Base-by-base conservation (phyloP, 1,284 basidiomycete genomes). In the Papiliotrema laurentii region DNA sequence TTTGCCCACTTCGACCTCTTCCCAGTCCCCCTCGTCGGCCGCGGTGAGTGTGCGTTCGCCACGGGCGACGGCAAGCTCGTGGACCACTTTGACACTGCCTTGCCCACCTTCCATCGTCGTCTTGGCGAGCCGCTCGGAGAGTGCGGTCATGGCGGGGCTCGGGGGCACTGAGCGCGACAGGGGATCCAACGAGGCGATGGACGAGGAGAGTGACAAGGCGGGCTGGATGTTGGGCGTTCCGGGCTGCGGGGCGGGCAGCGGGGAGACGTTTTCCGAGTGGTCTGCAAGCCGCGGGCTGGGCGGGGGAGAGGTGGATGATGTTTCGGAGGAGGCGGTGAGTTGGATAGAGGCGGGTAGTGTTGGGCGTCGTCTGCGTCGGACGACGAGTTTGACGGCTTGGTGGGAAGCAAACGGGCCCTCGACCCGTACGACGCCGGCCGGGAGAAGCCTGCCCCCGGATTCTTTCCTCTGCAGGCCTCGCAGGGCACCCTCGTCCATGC, bases 351-450 rank as follows among this genome's bases (percentile, higher is more conserved):
- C 16, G 27, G 48, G 45, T 31, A 25, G 33, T 13, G 34, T 54
- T 34, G 30, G 14, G 9, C 38, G 25, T n/a, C 41, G 21, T 31
- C 59, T 54, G 22, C 75, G 70, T 10, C 81, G 77, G 4, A 96
- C 83, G 34, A 87, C 78, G 42, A 98, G 84, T 16, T 84, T 80
- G 21, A 98, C 92, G 0, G 92, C 94, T 72, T 97, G 93, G 26
- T 92, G 91, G 1, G 88, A 84, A 0, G 94, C 94, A 71, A 97
- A 98, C 0, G 82, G 82, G 9, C 94, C 94, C 35, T 85, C 82
- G 28, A 97, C 85, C 2, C 83, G 86, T 5, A 91, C 67, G 0
- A 98, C 92, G 11, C 96, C 96, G 1, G 85, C 93, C 0, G 94
- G 84, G 7, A 98, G 80, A 2, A 98, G 76, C 16, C 94, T 79